phyloP scores from a whole-genome alignment of 495 filamentous ascomycete species.

The Ramalina peruviana region DNA sequence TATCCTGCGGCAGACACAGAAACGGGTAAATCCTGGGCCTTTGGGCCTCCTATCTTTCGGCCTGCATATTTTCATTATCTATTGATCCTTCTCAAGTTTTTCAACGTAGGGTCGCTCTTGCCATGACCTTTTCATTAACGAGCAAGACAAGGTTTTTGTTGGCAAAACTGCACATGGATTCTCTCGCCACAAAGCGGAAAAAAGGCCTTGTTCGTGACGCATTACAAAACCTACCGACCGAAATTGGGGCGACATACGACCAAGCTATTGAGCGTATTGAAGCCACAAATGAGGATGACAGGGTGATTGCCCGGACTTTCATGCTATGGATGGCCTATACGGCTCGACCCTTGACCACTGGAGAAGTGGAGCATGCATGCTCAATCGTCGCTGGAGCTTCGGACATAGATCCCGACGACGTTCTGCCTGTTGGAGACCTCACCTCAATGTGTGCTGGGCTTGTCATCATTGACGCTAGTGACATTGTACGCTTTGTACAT shows the following conservation, averaged over 20 bases:
- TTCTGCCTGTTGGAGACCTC: conserved; percentile 26
- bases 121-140: background rate
- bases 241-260: conserved; percentile 27
- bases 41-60: too few species aligned
- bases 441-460: conserved; percentile 39
- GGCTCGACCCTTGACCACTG: conserved; percentile 22
- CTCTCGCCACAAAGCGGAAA: conserved; percentile 24
- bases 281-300: conserved; percentile 17
- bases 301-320: conserved; percentile 22
- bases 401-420: conserved; percentile 26
- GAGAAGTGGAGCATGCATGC: conserved; percentile 36
- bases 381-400: conserved; percentile 18
- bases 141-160: conserved; percentile 35
- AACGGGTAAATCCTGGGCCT: too few species aligned
- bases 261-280: conserved; percentile 32
- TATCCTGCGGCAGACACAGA: too few species aligned
- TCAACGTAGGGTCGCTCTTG: background rate
- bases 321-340: conserved; percentile 34
- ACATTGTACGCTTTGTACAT: conserved; percentile 38
- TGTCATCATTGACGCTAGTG: conserved; percentile 34
- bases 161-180: conserved; percentile 34
- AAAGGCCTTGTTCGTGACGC: conserved; percentile 20
- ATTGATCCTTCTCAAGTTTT: too few species aligned
- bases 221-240: conserved; percentile 22
- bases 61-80: too few species aligned